Evolutionary conservation across 371 early-diverging fungal species (phyloP).

Genomic region (Lichtheimia hyalospora): DNA sequence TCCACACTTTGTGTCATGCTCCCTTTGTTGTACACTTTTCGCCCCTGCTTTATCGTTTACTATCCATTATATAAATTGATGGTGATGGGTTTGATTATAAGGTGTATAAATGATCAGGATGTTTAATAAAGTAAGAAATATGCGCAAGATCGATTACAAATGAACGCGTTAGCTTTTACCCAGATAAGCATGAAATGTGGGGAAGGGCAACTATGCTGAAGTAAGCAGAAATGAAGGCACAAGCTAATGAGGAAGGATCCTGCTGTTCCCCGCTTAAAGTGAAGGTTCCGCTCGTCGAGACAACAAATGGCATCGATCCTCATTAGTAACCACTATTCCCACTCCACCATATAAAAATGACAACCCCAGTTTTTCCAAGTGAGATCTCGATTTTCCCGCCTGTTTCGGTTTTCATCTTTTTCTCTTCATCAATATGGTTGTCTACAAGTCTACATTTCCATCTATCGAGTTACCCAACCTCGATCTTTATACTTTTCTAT

Average conservation of each 20-base stretch:
- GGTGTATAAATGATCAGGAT: too few species aligned
- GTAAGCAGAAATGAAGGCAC: slow-evolving; percentile 1
- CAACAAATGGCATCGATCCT: slow-evolving; percentile 6
- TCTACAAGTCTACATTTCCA: slow-evolving; percentile 27
- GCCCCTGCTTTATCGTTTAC: too few species aligned
- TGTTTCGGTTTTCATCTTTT: background rate
- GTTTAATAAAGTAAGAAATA: too few species aligned
- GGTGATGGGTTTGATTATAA: too few species aligned
- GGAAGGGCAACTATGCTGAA: background rate
- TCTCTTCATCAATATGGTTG: slow-evolving; percentile 20
- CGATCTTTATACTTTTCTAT: slow-evolving; percentile 70
- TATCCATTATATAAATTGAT: too few species aligned
- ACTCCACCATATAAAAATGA: slow-evolving; percentile 6
- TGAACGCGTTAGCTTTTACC: background rate
- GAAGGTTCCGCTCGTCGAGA: background rate
- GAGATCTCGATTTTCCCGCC: background rate
- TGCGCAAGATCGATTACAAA: too few species aligned
- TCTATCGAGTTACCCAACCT: slow-evolving; percentile 57
- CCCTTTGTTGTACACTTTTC: background rate
- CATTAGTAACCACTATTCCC: slow-evolving; percentile 13
- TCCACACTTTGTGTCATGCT: background rate
- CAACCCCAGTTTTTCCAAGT: background rate
- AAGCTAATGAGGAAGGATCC: too few species aligned
- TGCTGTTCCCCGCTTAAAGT: background rate
- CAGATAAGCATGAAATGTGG: background rate